phyloP scores from a whole-genome alignment of 164 flowering plant genomes.

The Magnolia kwangsiensis region DNA sequence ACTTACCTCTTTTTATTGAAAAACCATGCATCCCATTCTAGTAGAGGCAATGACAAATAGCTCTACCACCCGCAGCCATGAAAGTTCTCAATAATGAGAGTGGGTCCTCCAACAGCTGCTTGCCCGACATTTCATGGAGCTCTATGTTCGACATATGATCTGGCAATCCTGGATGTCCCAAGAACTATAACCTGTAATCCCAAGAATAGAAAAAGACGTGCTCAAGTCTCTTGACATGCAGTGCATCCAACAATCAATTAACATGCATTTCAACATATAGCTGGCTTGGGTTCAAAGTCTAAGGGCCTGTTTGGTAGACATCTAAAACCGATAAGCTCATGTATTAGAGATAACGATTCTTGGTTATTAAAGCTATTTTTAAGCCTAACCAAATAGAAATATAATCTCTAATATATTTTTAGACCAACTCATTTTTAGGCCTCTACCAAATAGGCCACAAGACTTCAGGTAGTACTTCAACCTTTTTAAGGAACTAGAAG shows the following conservation, averaged over 20 bases:
- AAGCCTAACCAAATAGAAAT: too few species aligned
- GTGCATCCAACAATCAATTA: background rate
- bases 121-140: conserved; percentile 15
- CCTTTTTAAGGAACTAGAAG: too few species aligned
- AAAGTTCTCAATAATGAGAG: background rate
- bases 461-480: too few species aligned
- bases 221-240: background rate
- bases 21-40: background rate
- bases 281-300: background rate
- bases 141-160: conserved; percentile 49
- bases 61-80: background rate
- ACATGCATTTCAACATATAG: background rate
- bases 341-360: too few species aligned
- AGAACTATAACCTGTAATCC: conserved; percentile 31
- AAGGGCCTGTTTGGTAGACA: too few species aligned
- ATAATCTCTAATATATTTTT: too few species aligned
- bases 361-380: too few species aligned
- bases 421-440: too few species aligned
- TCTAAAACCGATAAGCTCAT: too few species aligned
- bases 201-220: background rate
- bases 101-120: background rate
- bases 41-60: conserved; percentile 1
- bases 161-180: conserved; percentile 39
- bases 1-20: background rate
- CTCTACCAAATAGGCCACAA: too few species aligned